These are phyloP conservation scores for Prunus fruticosa DNA, from an alignment of 306 rosid genomes.

Conservation along the genomic window DNA sequence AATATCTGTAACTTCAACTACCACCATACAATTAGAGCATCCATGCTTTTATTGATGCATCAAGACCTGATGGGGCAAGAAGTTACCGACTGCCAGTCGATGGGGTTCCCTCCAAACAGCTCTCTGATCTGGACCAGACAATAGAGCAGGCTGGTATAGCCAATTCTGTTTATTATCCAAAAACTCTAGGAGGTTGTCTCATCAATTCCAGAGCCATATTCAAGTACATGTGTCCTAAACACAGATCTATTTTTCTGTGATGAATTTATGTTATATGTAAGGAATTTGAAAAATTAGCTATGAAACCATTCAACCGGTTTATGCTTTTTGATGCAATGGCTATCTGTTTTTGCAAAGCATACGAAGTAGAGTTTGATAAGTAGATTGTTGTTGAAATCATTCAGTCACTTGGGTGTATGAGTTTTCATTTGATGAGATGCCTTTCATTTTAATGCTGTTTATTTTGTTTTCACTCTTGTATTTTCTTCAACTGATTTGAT, in stretches of 20 bases:
- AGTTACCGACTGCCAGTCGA: constrained; percentile 78
- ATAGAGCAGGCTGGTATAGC: constrained; percentile 88
- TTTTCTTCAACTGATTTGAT: neutral
- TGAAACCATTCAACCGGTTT: constrained; percentile 4
- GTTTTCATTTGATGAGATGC: neutral
- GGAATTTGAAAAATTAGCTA: neutral
- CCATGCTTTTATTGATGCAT: constrained; percentile 80
- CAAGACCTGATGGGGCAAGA: constrained; percentile 71
- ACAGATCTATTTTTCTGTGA: constrained; percentile 3
- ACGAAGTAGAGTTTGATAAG: neutral
- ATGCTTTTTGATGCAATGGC: neutral
- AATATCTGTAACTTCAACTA: no score
- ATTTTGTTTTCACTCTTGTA: neutral
- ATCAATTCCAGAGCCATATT: neutral
- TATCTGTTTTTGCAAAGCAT: constrained; percentile 2
- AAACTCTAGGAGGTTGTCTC: constrained; percentile 35
- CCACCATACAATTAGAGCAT: constrained; percentile 80
- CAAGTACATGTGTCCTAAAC: neutral
- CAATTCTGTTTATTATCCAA: constrained; percentile 90
- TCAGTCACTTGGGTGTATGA: neutral
- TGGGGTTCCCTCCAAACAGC: constrained; percentile 99
- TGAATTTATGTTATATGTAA: neutral
- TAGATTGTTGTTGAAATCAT: no score
- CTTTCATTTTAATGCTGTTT: neutral
- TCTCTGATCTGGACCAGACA: constrained; percentile 76